Base-by-base conservation (phyloP, 1,284 basidiomycete species). In the Fomitopsis palustris region DNA sequence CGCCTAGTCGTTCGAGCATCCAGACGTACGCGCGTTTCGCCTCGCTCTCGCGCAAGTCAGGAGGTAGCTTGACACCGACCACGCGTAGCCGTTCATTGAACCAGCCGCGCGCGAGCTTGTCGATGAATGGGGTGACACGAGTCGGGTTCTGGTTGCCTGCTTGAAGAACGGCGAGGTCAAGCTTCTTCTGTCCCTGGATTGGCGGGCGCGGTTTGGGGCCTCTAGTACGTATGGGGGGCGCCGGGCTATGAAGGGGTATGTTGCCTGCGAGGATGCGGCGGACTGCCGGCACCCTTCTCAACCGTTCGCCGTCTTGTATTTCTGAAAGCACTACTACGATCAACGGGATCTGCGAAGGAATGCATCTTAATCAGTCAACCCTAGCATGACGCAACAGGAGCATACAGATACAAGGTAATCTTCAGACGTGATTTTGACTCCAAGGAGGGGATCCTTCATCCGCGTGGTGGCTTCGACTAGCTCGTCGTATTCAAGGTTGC, bases 61-160 rank as follows among this genome's bases (percentile, higher is more conserved):
- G 53, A 12, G 69, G 69, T 0, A 62, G 63, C 16, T 65, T 69
- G 1, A 74, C 70, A 2, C 82, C 88, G 8, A 88, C 71, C 2
- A 89, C 79, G 12, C 71, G 60, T 3, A 90, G 68, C 0, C 71
- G 69, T 61, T 87, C 86, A 14, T 73, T 75, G 55, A 89, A 84
- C 0, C 81, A 74, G 0, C 77, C 77, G 9, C 67, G 41, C 0
- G 86, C 80, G 12, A 90, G 70, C 16, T 70, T 64, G 14, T 76
- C 78, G 52, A 90, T 82, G 12, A 77, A 74, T 0, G 82, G 82
- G 0, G 87, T 89, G 2, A 89, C 85, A 55, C 81, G 80, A 0
- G 86, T 88, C 1, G 73, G 72, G 19, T 72, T 79, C 65, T 84
- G 83, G 53, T 81, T 83, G 61, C 84, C 80, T 0, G 77, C 69